Conservation (phyloP, 306 rosid species). For the Cyclanthera cordifolia region DNA sequence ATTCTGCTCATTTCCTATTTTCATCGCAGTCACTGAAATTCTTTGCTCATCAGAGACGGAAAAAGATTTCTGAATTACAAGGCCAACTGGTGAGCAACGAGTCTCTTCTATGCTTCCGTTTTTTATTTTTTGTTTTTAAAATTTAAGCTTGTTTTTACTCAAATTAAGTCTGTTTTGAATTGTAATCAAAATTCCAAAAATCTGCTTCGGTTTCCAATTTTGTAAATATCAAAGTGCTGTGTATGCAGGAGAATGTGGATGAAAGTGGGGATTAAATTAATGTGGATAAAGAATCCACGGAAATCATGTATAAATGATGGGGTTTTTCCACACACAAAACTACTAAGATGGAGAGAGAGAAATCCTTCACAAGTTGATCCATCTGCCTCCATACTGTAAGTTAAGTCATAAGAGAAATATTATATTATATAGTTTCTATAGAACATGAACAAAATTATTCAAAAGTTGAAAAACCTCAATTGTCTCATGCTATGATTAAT, state of each 20-base stretch:
- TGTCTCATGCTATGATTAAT: no score
- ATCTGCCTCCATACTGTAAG: slow-evolving; percentile 3
- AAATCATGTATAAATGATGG: not conserved
- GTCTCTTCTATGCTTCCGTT: not conserved
- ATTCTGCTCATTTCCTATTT: not conserved
- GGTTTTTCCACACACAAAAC: no score
- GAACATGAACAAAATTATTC: not conserved
- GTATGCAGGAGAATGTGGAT: slow-evolving; percentile 3
- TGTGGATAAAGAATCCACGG: not conserved
- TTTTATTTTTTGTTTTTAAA: no score
- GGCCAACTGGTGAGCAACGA: slow-evolving; percentile 41
- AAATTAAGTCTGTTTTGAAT: no score
- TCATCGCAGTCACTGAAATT: slow-evolving; percentile 61
- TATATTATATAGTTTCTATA: no score
- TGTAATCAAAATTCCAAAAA: no score
- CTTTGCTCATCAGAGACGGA: slow-evolving; percentile 47
- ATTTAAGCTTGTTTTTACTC: no score
- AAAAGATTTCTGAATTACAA: slow-evolving; percentile 42
- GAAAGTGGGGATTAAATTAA: not conserved
- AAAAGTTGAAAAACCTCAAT: no score
- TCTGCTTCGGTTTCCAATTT: not conserved
- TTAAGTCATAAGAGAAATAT: not conserved
- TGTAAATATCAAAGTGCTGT: not conserved
- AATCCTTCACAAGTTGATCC: not conserved
- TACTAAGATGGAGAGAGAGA: not conserved